Evolutionary conservation across 1,284 basidiomycete species (phyloP), one percentile per base, ranked within the genome.

Genomic region (Ustilago loliicola): DNA sequence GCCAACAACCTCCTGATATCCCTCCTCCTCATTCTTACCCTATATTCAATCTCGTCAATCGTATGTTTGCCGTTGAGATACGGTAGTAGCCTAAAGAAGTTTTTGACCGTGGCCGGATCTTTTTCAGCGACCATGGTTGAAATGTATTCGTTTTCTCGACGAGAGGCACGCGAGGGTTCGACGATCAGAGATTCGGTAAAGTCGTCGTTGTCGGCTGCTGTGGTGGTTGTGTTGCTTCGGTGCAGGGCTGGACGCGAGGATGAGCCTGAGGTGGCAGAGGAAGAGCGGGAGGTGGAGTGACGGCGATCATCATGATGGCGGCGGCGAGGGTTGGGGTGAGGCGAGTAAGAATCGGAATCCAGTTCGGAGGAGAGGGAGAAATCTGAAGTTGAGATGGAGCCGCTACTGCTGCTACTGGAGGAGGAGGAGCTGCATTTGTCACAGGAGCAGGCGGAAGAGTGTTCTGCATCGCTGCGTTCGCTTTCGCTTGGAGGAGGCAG

Each of bases 51-150:
- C 63, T 86, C 85, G 58, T 86, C 85, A 50, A 84, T 64, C 2
- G 81, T 82, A 51, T 86, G 85, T 53, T 81, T 83, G 15, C 85
- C 85, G 52, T 86, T 85, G 17, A 86, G 54, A 45, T 83, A 86
- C 8, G 85, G 83, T 25, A 85, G 60, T 1, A 84, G 76, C 4
- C 80, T 67, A 58, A 71, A 69, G 32, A 82, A 72, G 42, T 71
- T 64, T 32, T 82, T 71, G 34, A 66, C 66, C 11, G 77, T 71
- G 42, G 60, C 66, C 0, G 75, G 40, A 52, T 92, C 91, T 85
- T 93, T 94, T 6, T 91, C 92, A 21, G 92, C 90, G 1, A 91
- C 92, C 93, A 96, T 96, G 17, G 91, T 92, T 25, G 90, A 89
- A 55, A 96, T 88, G 93, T 94, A 96, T 64, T 89, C 89, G 56